Evolutionary conservation across 495 filamentous ascomycete genomes (phyloP).

Genomic region (Penicillium mononematosum): DNA sequence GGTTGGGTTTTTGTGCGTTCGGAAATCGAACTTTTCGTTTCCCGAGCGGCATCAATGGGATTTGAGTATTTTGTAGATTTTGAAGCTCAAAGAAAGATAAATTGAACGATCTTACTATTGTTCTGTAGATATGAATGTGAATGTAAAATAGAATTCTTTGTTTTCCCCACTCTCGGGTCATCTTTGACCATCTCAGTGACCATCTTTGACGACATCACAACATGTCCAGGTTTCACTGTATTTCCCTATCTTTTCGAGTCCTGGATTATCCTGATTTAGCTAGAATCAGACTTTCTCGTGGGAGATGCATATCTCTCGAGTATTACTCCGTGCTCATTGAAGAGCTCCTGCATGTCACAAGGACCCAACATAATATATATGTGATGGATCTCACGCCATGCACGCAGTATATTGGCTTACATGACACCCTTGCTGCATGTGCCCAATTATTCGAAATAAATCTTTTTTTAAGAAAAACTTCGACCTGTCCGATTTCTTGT

Average conservation of each 20-base stretch:
- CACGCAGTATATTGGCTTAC: not conserved
- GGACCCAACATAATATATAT: not conserved
- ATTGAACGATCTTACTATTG: conserved; percentile 1
- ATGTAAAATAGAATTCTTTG: conserved; percentile 1
- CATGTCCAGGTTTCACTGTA: too few relatives aligned
- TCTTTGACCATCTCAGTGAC: not conserved
- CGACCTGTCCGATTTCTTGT: not conserved
- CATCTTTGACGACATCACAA: not conserved
- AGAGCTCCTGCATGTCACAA: conserved; percentile 7
- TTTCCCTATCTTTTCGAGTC: too few relatives aligned
- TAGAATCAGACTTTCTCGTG: not conserved
- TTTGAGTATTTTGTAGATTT: not conserved
- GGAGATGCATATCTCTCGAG: not conserved
- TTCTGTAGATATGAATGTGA: conserved; percentile 9
- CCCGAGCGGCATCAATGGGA: conserved; percentile 36
- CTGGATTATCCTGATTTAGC: not conserved
- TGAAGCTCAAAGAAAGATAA: not conserved
- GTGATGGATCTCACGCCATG: conserved; percentile 5
- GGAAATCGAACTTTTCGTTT: conserved; percentile 44
- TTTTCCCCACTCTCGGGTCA: not conserved
- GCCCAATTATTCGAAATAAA: not conserved
- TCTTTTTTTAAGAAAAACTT: not conserved
- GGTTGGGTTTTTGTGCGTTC: conserved; percentile 14
- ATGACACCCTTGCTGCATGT: conserved; percentile 1
- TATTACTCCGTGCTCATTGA: not conserved